These are phyloP conservation scores for Nicotiana undulata DNA, from an alignment of 257 asterid species.

Conservation along the genomic window DNA sequence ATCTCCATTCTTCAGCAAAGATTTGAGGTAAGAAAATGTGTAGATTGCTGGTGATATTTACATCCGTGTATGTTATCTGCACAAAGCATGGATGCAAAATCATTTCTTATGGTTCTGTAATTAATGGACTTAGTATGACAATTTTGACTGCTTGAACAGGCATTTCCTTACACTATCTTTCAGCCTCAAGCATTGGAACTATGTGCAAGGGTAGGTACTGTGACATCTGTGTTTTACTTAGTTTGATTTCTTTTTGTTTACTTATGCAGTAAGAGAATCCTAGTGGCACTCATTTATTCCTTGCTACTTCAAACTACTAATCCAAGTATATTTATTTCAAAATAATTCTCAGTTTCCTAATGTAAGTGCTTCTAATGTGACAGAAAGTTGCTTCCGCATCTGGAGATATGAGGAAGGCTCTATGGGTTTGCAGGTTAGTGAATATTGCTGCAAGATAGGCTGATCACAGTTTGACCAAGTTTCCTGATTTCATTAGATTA, in stretches of 20 bases:
- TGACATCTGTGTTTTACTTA: conserved; percentile 9
- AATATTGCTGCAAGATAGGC: conserved; percentile 3
- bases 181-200: conserved; percentile 93
- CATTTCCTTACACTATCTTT: conserved; percentile 61
- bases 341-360: neutral
- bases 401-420: conserved; percentile 95
- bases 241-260: conserved; percentile 16
- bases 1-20: conserved; percentile 73
- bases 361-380: conserved; percentile 6
- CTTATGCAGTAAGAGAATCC: conserved; percentile 3
- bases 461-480: neutral
- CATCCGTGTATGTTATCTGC: neutral
- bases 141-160: conserved; percentile 39
- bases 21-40: conserved; percentile 39
- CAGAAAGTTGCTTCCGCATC: conserved; percentile 96
- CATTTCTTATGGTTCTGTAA: neutral
- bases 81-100: neutral
- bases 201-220: conserved; percentile 74
- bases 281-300: neutral
- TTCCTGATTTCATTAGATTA: neutral
- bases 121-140: neutral
- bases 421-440: conserved; percentile 82
- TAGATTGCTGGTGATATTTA: neutral
- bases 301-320: neutral
- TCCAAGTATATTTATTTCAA: neutral